A percentile compares a stretch with the other conserved stretches of the same genome.
These are phyloP conservation scores for Abrus precatorius DNA, from an alignment of 306 rosid species.

Conservation along the genomic window DNA sequence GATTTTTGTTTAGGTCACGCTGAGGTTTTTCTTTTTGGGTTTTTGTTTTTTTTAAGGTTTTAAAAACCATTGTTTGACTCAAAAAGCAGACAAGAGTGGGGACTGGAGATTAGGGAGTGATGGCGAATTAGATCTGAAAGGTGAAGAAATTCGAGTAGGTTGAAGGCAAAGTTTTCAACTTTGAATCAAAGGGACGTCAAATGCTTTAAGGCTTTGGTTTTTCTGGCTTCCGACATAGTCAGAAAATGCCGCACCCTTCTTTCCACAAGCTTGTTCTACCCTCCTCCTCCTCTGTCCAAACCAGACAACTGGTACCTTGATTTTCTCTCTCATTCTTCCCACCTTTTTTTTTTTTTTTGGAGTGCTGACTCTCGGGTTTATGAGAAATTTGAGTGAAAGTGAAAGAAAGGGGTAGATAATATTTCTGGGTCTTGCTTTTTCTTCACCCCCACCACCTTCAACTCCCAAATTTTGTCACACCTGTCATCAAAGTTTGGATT, in stretches of 20 bases:
- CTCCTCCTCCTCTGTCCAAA: conserved; percentile 71
- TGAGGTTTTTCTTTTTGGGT: conserved; percentile 37
- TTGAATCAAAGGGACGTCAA: conserved; percentile 46
- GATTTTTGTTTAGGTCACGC: conserved; percentile 59
- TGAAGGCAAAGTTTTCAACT: conserved; percentile 47
- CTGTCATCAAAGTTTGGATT: conserved; percentile 30
- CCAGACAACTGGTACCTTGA: conserved; percentile 77
- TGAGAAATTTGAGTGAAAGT: conserved; percentile 44
- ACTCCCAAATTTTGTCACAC: not conserved
- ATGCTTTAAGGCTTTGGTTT: conserved; percentile 46
- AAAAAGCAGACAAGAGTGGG: conserved; percentile 56
- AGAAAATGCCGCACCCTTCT: conserved; percentile 75
- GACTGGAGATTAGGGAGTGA: conserved; percentile 36
- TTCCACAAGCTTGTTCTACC: conserved; percentile 86
- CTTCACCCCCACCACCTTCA: not conserved
- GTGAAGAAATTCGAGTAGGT: conserved; percentile 26
- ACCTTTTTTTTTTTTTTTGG: conserved; percentile 14
- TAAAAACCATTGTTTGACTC: conserved; percentile 64
- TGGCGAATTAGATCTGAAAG: conserved; percentile 64
- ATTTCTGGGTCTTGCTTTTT: conserved; percentile 35
- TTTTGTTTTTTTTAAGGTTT: conserved; percentile 40
- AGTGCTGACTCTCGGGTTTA: conserved; percentile 13
- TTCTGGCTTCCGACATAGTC: conserved; percentile 35
- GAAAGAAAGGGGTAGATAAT: conserved; percentile 5
- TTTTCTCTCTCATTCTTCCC: conserved; percentile 34